Conservation (phyloP, 192 early-diverging fungal genomes). For the Coemansia javaensis region DNA sequence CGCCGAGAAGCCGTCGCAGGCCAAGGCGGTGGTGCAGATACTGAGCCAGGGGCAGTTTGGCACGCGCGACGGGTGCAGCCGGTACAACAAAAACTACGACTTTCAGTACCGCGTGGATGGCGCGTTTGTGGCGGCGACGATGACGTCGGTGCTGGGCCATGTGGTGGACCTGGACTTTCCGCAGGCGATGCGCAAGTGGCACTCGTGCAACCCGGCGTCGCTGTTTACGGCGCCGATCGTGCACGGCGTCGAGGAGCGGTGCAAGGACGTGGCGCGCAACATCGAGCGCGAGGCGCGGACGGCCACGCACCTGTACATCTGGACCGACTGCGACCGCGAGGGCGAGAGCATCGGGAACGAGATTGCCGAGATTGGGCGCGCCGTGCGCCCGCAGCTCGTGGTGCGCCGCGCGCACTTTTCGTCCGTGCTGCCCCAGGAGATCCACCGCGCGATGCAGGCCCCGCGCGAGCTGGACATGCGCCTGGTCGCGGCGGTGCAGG, state of each 20-base stretch:
- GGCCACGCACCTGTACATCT: slow-evolving; percentile 77
- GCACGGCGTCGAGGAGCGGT: slow-evolving; percentile 46
- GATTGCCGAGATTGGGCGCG: slow-evolving; percentile 61
- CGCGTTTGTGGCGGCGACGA: slow-evolving; percentile 58
- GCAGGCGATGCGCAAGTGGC: slow-evolving; percentile 58
- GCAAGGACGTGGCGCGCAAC: slow-evolving; percentile 57
- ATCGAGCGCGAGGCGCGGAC: slow-evolving; percentile 56
- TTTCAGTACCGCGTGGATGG: slow-evolving; percentile 63
- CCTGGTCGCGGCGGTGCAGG: slow-evolving; percentile 76
- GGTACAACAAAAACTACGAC: slow-evolving; percentile 76
- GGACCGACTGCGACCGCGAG: slow-evolving; percentile 98
- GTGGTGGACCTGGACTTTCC: slow-evolving; percentile 67
- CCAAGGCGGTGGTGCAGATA: slow-evolving; percentile 74
- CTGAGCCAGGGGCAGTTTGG: slow-evolving; percentile 56
- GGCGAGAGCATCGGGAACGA: slow-evolving; percentile 93
- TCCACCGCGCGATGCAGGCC: slow-evolving; percentile 70
- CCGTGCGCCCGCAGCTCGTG: slow-evolving; percentile 58
- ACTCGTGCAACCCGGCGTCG: slow-evolving; percentile 45
- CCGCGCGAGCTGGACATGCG: slow-evolving; percentile 68
- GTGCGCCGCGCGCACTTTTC: slow-evolving; percentile 89
- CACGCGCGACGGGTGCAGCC: slow-evolving; percentile 32
- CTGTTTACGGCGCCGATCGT: slow-evolving; percentile 68
- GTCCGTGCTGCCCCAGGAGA: slow-evolving; percentile 72
- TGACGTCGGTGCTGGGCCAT: slow-evolving; percentile 86
- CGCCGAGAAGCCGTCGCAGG: slow-evolving; percentile 90